Evolutionary conservation across 1,284 basidiomycete genomes (phyloP), one percentile per base, ranked within the genome.

Genomic region (Cystobasidium slooffiae): DNA sequence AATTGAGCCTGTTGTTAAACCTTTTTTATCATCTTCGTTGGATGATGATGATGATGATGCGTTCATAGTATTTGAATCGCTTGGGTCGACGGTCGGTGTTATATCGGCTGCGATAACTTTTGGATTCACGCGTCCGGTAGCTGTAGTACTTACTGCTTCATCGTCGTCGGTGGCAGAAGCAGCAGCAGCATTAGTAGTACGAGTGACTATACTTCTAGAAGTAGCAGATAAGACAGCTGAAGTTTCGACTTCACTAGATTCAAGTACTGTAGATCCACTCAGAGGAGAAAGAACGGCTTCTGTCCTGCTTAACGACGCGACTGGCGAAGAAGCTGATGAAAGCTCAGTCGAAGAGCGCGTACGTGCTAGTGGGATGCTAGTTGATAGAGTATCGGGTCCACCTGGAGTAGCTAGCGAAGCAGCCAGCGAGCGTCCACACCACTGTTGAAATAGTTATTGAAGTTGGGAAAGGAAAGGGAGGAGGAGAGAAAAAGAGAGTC

Each of bases 381-480:
- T 47, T 22, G 61, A 24, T 31, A 49, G 5, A 6, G 22, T 10
- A 49, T 8, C 31, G 3, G 20, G 43, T 46, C 10, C 1, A 12
- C 53, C 61, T 14, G 61, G 46, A 10, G 6, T 49, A 14, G 43
- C 2, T 0, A 63, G 20, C 7, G 44, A 22, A 22, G 41, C 61
- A 49, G 61, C 61, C 43, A 43, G 44, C 20, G 43, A 43, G 14
- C 47, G 31, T 24, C 61, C 61, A 49, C 61, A 63, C 61, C 61
- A 63, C 61, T 63, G 24, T n/a, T n/a, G n/a, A n/a, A n/a, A n/a
- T n/a, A n/a, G n/a, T n/a, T n/a, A n/a, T n/a, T n/a, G n/a, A n/a
- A n/a, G n/a, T n/a, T n/a, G n/a, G n/a, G n/a, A n/a, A n/a, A n/a
- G n/a, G n/a, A n/a, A n/a, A n/a, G n/a, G n/a, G n/a, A n/a, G n/a